Conservation (phyloP, 2,329 filamentous ascomycete genomes). For the Juglanconis sp. region DNA sequence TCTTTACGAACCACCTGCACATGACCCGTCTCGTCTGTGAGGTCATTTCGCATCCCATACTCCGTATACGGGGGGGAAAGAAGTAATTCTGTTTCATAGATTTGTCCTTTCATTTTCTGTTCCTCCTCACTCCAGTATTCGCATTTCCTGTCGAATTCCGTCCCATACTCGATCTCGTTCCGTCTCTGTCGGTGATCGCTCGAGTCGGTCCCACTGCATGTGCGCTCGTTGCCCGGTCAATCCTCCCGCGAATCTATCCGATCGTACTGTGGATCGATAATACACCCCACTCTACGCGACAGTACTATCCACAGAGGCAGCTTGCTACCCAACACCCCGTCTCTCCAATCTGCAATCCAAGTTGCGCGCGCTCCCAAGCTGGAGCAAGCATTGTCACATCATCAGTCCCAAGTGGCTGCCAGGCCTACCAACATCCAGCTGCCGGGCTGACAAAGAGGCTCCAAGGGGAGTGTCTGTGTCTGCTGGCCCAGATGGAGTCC, state of each 20-base stretch:
- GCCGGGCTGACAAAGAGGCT: conserved; percentile 9
- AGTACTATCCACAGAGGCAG: background rate
- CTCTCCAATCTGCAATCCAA: background rate
- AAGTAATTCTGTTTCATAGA: background rate
- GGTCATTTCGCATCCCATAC: background rate
- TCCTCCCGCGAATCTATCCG: background rate
- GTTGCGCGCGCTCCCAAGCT: background rate
- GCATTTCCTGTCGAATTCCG: background rate
- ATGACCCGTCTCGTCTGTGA: background rate
- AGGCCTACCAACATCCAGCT: conserved; percentile 1
- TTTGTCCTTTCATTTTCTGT: background rate
- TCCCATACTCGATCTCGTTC: background rate
- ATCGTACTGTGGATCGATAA: background rate
- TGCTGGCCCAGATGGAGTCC: conserved; percentile 16
- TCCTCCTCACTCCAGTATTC: background rate
- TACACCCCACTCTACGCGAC: background rate
- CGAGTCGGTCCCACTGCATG: background rate
- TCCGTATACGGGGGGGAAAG: background rate
- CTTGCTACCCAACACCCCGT: background rate
- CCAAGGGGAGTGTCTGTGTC: conserved; percentile 1
- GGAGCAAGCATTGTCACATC: background rate
- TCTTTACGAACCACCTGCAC: background rate
- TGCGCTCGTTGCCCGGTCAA: conserved; percentile 6
- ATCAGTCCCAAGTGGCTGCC: conserved; percentile 3
- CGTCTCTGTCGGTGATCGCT: background rate